Conservation (phyloP, 2,329 filamentous ascomycete species). For the Hymenoscyphus fraxineus region DNA sequence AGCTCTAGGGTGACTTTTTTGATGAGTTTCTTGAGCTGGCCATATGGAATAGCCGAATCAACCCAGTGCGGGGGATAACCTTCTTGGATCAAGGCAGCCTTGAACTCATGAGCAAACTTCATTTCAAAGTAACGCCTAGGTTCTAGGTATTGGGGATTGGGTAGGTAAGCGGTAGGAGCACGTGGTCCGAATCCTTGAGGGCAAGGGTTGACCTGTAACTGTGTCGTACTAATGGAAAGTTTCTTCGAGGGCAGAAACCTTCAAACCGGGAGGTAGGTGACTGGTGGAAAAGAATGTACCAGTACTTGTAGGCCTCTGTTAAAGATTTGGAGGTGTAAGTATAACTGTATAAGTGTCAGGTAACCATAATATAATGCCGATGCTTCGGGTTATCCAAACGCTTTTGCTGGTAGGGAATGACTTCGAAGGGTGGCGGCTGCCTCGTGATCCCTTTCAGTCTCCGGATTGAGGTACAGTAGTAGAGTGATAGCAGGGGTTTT, state of each 20-base stretch:
- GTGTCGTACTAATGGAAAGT: not conserved
- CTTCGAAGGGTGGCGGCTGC: not conserved
- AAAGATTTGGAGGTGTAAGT: not conserved
- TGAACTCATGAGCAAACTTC: slow-evolving; percentile 84
- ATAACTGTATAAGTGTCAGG: not conserved
- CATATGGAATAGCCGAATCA: slow-evolving; percentile 75
- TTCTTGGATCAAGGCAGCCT: slow-evolving; percentile 64
- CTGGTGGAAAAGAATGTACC: not conserved
- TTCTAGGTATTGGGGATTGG: not conserved
- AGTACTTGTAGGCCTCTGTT: not conserved
- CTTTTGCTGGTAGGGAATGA: not conserved
- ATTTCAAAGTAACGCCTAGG: slow-evolving; percentile 44
- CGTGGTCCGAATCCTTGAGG: not conserved
- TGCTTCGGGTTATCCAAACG: not conserved
- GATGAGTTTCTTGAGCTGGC: slow-evolving; percentile 83
- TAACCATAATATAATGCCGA: not conserved
- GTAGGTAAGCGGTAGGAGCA: not conserved
- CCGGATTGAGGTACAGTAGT: too few relatives aligned
- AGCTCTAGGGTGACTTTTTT: slow-evolving; percentile 71
- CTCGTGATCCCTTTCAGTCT: not conserved
- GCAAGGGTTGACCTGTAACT: not conserved
- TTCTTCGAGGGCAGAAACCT: not conserved
- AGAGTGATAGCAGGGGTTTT: too few relatives aligned
- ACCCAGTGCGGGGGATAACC: slow-evolving; percentile 72
- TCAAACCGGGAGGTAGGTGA: not conserved